Conservation (phyloP, 2,329 filamentous ascomycete species). For the Elsinoe ampelina region DNA sequence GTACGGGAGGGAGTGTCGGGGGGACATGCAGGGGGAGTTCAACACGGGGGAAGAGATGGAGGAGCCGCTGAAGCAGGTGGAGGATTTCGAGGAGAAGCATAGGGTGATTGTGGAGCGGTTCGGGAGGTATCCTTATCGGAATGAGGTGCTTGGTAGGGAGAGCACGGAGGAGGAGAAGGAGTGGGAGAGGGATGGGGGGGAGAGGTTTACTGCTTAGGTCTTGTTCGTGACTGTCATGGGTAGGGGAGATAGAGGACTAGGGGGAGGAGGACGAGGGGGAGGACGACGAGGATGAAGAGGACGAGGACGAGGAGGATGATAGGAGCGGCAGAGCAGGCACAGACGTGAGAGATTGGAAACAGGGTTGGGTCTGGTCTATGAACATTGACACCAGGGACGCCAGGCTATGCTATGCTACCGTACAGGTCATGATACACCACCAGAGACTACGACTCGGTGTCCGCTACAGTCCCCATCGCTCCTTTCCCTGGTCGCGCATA, state of each 20-base stretch:
- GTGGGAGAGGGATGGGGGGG: slow-evolving; percentile 5
- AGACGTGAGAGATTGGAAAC: too few relatives aligned
- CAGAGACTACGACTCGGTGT: background rate
- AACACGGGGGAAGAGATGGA: background rate
- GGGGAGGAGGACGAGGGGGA: too few relatives aligned
- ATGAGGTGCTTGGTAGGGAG: slow-evolving; percentile 5
- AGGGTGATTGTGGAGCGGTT: background rate
- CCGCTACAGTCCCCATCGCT: background rate
- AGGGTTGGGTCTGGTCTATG: background rate
- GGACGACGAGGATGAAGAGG: too few relatives aligned
- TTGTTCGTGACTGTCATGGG: too few relatives aligned
- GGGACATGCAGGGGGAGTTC: background rate
- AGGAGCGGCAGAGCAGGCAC: background rate
- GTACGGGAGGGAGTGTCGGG: background rate
- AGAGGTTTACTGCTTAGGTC: slow-evolving; percentile 4
- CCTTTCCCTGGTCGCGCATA: background rate
- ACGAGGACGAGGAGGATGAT: too few relatives aligned
- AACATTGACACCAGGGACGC: too few relatives aligned
- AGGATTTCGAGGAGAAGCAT: slow-evolving; percentile 9
- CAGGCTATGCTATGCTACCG: background rate
- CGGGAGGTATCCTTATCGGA: slow-evolving; percentile 8
- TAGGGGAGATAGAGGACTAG: too few relatives aligned
- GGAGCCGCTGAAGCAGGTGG: background rate
- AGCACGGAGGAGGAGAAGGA: background rate
- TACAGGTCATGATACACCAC: background rate